These are phyloP conservation scores for Penicillium vulpinum DNA, from an alignment of 2,329 filamentous ascomycete genomes.

Conservation along the genomic window DNA sequence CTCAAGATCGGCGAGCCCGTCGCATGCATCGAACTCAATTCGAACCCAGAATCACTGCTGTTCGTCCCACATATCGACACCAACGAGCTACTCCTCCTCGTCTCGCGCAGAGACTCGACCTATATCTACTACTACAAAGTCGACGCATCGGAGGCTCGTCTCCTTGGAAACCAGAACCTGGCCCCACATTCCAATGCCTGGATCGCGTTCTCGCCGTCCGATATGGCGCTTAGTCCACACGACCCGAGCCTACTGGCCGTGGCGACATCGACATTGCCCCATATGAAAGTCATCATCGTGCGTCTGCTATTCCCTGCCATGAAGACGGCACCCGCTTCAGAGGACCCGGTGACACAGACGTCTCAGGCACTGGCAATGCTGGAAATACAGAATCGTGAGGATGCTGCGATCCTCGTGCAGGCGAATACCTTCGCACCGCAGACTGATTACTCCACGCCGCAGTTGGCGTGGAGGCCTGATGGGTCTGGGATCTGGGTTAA, in stretches of 20 bases:
- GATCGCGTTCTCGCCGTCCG: constrained; percentile 62
- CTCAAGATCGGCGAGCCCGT: constrained; percentile 29
- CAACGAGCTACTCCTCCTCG: constrained; percentile 50
- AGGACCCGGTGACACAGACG: constrained; percentile 47
- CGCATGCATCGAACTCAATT: constrained; percentile 37
- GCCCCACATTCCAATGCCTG: constrained; percentile 65
- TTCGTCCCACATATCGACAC: constrained; percentile 55
- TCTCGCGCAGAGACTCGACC: constrained; percentile 60
- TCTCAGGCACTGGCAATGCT: constrained; percentile 55
- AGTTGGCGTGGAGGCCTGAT: constrained; percentile 62
- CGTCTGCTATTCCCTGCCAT: constrained; percentile 54
- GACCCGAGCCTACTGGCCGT: constrained; percentile 59
- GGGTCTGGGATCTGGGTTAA: constrained; percentile 65
- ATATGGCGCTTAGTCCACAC: constrained; percentile 56
- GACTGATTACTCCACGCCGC: constrained; percentile 63
- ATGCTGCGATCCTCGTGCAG: constrained; percentile 61
- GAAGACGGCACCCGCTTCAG: constrained; percentile 8
- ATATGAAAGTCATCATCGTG: constrained; percentile 63
- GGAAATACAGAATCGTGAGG: constrained; percentile 56
- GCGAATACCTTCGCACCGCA: constrained; percentile 63
- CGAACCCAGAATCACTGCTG: constrained; percentile 59
- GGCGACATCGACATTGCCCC: constrained; percentile 60
- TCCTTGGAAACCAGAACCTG: constrained; percentile 60
- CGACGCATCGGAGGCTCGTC: constrained; percentile 27
- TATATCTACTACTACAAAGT: constrained; percentile 57